phyloP scores from a whole-genome alignment of 208 protist species.

The Trypanosomatidae sp. region DNA sequence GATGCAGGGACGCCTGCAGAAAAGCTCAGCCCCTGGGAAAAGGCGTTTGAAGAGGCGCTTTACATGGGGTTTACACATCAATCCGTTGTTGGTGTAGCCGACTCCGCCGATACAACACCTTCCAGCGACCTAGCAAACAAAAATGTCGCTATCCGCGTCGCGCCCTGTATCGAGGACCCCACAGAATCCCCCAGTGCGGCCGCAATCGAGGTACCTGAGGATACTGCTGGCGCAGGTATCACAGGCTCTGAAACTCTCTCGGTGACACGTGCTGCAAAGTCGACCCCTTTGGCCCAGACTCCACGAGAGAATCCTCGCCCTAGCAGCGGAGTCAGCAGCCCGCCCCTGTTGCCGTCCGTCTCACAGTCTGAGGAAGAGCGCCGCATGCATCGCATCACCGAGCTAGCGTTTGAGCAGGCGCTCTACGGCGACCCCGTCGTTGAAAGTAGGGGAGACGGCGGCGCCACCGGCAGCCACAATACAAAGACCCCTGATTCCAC shows the following conservation, averaged over 20 bases:
- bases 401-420: constrained; percentile 6
- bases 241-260: not conserved
- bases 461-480: not conserved
- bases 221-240: not conserved
- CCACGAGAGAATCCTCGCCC: not conserved
- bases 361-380: not conserved
- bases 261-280: not conserved
- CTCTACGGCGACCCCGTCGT: not conserved
- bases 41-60: constrained; percentile 19
- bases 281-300: not conserved
- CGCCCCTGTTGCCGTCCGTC: too few relatives aligned
- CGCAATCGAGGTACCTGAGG: not conserved
- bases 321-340: not conserved
- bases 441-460: not conserved
- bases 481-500: not conserved
- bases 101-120: not conserved
- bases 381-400: not conserved
- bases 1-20: not conserved
- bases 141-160: not conserved
- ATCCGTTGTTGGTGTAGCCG: not conserved
- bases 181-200: not conserved
- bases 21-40: constrained; percentile 2
- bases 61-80: constrained; percentile 3
- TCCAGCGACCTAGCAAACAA: not conserved
- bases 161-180: not conserved